Conservation (phyloP, 208 protist species). For the Borovskyia barvae region DNA sequence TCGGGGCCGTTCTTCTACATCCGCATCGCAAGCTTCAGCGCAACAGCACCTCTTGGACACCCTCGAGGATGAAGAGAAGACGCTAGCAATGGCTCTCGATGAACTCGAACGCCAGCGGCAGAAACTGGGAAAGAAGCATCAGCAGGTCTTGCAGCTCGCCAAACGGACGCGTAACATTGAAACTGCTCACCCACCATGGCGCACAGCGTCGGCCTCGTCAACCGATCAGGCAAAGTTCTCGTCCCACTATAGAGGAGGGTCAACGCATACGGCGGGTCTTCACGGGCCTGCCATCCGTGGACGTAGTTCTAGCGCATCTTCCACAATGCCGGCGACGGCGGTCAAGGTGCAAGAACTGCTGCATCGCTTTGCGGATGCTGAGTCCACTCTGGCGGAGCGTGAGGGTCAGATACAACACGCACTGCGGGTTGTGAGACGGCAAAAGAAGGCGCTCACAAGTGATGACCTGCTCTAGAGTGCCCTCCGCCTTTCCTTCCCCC, state of each 20-base stretch:
- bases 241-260: too few relatives aligned
- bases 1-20: neutral
- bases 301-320: too few relatives aligned
- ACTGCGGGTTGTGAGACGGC: constrained; percentile 19
- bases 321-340: too few relatives aligned
- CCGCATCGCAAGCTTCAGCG: constrained; percentile 12
- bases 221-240: too few relatives aligned
- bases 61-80: constrained; percentile 23
- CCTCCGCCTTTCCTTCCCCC: constrained; percentile 7
- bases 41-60: constrained; percentile 16
- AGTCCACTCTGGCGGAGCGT: constrained; percentile 23
- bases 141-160: constrained; percentile 5
- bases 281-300: too few relatives aligned
- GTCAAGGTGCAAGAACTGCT: constrained; percentile 20
- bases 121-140: constrained; percentile 14
- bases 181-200: too few relatives aligned
- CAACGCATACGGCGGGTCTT: too few relatives aligned
- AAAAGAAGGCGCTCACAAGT: constrained; percentile 18
- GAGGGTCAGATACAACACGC: constrained; percentile 30
- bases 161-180: too few relatives aligned
- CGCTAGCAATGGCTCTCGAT: constrained; percentile 20
- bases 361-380: constrained; percentile 25
- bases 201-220: too few relatives aligned
- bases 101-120: constrained; percentile 27
- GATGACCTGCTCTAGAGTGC: constrained; percentile 44